A percentile compares a stretch with the other conserved stretches of the same genome.
These are phyloP conservation scores for Ceratopteris richardii DNA, from an alignment of 75 land plant species.

Conservation along the genomic window DNA sequence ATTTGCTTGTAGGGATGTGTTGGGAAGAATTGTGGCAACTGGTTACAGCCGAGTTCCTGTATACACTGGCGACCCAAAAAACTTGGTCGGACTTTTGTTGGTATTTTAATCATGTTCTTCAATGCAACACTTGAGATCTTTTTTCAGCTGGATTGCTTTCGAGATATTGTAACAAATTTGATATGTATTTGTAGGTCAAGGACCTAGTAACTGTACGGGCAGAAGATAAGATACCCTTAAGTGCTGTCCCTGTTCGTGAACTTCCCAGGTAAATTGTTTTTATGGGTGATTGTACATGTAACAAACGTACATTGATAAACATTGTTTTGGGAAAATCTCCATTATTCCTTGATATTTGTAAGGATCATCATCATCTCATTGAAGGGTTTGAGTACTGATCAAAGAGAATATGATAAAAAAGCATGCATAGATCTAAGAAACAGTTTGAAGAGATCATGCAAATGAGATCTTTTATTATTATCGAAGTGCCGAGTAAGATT, in stretches of 20 bases:
- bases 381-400: too few relatives aligned
- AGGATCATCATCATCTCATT: too few relatives aligned
- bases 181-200: conserved; percentile 12
- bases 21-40: conserved; percentile 22
- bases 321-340: too few relatives aligned
- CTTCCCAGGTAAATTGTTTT: conserved; percentile 13
- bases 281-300: not conserved
- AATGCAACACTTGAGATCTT: not conserved
- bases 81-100: conserved; percentile 21
- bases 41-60: conserved; percentile 32
- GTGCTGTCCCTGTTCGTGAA: conserved; percentile 21
- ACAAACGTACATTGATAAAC: not conserved
- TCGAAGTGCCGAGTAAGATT: too few relatives aligned
- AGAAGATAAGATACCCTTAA: conserved; percentile 13
- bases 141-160: too few relatives aligned
- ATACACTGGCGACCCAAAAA: conserved; percentile 10
- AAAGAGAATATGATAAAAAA: too few relatives aligned
- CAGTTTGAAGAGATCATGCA: too few relatives aligned
- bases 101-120: conserved; percentile 3
- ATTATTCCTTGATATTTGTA: too few relatives aligned
- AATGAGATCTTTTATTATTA: too few relatives aligned
- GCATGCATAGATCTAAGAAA: too few relatives aligned
- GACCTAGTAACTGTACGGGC: conserved; percentile 15
- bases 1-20: conserved; percentile 10
- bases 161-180: too few relatives aligned